Evolutionary conservation across 257 asterid species (phyloP).

Genomic region (Orobanche coerulescens): DNA sequence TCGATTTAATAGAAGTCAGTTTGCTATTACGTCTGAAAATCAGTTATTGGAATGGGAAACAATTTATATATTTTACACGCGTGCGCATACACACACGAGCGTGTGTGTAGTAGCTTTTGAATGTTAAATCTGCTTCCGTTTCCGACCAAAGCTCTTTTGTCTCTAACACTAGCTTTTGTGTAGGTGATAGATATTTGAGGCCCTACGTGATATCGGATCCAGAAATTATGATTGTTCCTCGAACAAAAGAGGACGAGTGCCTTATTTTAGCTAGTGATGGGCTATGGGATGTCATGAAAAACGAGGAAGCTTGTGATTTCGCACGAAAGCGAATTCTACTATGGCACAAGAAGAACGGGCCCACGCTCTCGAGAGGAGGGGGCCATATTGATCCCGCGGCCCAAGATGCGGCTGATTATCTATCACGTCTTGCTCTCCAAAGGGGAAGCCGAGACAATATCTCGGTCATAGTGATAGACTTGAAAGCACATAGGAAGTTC

Average conservation of each 20-base stretch:
- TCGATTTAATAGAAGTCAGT: too few relatives aligned
- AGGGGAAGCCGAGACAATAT: constrained; percentile 46
- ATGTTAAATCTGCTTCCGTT: neutral
- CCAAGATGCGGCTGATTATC: constrained; percentile 44
- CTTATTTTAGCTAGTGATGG: constrained; percentile 48
- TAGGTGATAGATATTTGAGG: constrained; percentile 46
- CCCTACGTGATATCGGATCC: constrained; percentile 39
- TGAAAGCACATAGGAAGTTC: constrained; percentile 44
- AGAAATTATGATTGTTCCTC: constrained; percentile 31
- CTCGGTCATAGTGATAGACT: constrained; percentile 39
- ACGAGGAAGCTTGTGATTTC: constrained; percentile 45
- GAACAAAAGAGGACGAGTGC: constrained; percentile 47
- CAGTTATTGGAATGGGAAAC: too few relatives aligned
- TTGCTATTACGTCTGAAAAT: neutral
- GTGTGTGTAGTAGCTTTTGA: neutral
- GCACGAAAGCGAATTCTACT: constrained; percentile 38
- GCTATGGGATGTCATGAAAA: constrained; percentile 42
- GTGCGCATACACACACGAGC: too few relatives aligned
- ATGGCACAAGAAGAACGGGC: constrained; percentile 42
- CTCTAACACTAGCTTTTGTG: neutral
- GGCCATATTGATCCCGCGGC: constrained; percentile 30
- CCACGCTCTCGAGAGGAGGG: constrained; percentile 20
- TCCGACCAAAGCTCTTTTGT: neutral
- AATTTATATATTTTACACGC: too few relatives aligned
- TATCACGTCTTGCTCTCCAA: constrained; percentile 36